Evolutionary conservation across 345 rosid species (phyloP).

Genomic region (Xanthoceras sorbifolium): DNA sequence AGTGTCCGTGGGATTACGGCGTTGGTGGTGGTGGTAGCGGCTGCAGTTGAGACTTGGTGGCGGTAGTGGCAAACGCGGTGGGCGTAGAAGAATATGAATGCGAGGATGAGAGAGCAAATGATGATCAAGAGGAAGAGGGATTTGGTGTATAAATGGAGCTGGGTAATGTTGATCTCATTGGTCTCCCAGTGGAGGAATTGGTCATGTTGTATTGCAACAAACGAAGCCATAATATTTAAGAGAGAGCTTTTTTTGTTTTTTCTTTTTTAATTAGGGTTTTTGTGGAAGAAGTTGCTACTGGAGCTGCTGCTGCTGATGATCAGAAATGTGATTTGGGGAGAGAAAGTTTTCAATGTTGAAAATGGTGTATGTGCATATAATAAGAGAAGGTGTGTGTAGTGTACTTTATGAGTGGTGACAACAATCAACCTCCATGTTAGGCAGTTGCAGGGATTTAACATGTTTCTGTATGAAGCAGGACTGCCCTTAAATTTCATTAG

Average conservation of each 20-base stretch:
- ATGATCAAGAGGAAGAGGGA: constrained; percentile 11
- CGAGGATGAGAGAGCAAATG: constrained; percentile 13
- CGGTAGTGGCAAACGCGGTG: not conserved
- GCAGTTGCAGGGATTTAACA: not conserved
- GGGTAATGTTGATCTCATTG: not conserved
- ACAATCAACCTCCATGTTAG: not conserved
- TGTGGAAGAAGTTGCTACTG: too few species aligned
- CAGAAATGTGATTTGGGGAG: not conserved
- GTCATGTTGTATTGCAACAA: not conserved
- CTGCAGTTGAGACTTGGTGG: not conserved
- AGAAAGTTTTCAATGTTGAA: too few species aligned
- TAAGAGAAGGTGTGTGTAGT: too few species aligned
- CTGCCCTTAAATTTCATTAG: too few species aligned
- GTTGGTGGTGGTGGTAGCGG: too few species aligned
- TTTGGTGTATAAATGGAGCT: not conserved
- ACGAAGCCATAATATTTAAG: not conserved
- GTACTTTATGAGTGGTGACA: not conserved
- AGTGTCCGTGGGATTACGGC: not conserved
- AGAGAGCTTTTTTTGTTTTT: not conserved
- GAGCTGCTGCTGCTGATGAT: not conserved
- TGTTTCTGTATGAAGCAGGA: too few species aligned
- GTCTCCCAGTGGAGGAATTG: constrained; percentile 17
- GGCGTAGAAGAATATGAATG: constrained; percentile 10
- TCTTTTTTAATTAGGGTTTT: not conserved
- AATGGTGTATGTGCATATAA: too few species aligned